These are phyloP conservation scores for Chrysophaeum taylorii DNA, from an alignment of 352 stramenopile species.

Conservation along the genomic window DNA sequence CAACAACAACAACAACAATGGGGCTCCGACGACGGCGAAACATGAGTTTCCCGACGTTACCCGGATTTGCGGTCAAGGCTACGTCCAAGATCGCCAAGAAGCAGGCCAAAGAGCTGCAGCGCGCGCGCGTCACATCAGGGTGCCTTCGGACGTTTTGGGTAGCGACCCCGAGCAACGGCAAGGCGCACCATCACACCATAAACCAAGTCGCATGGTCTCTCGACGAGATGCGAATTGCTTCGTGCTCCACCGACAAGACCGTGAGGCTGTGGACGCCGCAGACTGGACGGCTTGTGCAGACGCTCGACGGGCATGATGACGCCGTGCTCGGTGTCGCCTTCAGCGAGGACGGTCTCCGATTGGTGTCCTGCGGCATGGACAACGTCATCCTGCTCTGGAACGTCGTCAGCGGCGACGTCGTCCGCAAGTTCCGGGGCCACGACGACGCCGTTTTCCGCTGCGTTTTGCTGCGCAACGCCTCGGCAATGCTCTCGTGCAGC, in stretches of 20 bases:
- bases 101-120: neutral
- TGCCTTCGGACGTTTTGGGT: conserved; percentile 17
- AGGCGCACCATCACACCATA: conserved; percentile 17
- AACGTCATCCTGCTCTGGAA: conserved; percentile 26
- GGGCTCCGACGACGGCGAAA: neutral
- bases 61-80: neutral
- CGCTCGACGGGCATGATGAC: conserved; percentile 18
- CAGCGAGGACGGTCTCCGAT: conserved; percentile 19
- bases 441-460: conserved; percentile 24
- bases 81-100: neutral
- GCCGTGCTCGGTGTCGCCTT: conserved; percentile 21
- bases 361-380: conserved; percentile 21
- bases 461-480: conserved; percentile 15
- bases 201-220: conserved; percentile 20
- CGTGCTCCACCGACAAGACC: conserved; percentile 22
- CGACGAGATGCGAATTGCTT: conserved; percentile 21
- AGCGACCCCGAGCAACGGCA: conserved; percentile 1
- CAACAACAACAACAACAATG: too few species aligned
- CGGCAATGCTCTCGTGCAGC: conserved; percentile 13
- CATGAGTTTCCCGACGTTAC: neutral
- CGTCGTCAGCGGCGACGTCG: conserved; percentile 17
- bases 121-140: neutral
- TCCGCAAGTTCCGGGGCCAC: conserved; percentile 20
- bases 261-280: conserved; percentile 18
- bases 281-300: conserved; percentile 16